phyloP scores from a whole-genome alignment of 1,139 yeast species.

The Candida glucosophila region DNA sequence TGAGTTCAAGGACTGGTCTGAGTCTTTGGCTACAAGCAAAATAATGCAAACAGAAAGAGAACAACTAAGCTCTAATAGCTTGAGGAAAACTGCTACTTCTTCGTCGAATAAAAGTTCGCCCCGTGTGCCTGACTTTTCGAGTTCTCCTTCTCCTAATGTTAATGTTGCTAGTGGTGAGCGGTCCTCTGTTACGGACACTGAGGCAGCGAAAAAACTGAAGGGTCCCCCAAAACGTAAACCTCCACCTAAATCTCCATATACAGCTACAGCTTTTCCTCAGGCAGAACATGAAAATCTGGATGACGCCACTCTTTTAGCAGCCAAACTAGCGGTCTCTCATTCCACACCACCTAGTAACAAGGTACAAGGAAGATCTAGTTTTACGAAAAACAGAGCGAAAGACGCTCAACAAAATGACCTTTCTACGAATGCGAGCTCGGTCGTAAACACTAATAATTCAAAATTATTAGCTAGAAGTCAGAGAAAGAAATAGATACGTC shows the following conservation, averaged over 20 bases:
- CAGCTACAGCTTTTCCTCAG: slow-evolving; percentile 27
- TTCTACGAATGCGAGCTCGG: no score
- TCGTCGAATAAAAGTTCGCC: no score
- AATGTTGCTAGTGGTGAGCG: no score
- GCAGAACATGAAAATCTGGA: slow-evolving; percentile 10
- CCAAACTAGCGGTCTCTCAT: slow-evolving; percentile 38
- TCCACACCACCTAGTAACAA: slow-evolving; percentile 13
- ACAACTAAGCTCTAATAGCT: no score
- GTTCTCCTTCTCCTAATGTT: no score
- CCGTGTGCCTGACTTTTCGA: no score
- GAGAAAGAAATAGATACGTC: slow-evolving; percentile 20
- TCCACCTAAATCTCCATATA: slow-evolving; percentile 12
- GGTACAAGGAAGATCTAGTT: slow-evolving; percentile 26
- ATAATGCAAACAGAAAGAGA: slow-evolving; percentile 39
- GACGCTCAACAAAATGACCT: slow-evolving; percentile 1
- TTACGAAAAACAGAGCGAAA: slow-evolving; percentile 19
- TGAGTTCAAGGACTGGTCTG: slow-evolving; percentile 51
- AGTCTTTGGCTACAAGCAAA: slow-evolving; percentile 42
- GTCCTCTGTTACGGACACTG: no score
- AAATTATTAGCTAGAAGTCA: slow-evolving; percentile 36
- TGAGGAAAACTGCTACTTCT: no score
- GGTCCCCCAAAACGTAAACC: slow-evolving; percentile 20
- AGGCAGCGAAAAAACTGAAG: no score
- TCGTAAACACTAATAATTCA: slow-evolving; percentile 34
- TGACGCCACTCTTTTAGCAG: slow-evolving; percentile 32